Evolutionary conservation across 441 rosid species (phyloP), one percentile per base, ranked within the genome.

Genomic region (Pelargonium fulgidum): DNA sequence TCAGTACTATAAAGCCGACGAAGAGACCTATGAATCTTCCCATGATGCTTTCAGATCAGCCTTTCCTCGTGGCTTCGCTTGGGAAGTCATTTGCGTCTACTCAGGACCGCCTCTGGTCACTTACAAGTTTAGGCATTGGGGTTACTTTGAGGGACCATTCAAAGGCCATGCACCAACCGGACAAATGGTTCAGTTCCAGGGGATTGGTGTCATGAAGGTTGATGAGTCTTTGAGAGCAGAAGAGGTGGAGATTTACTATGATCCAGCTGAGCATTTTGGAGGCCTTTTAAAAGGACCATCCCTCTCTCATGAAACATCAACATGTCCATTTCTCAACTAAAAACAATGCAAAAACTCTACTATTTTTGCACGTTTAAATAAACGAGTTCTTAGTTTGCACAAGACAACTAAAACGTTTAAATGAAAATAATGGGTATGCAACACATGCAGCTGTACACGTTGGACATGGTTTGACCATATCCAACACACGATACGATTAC

Each of bases 91-190:
- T 2, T n/a, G 33, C 22, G 96, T 87, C 19, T 85, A 83, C 68
- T 77, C 91, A 0, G 91, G 89, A 8, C 92, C 91, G 0, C 92
- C 94, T 1, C 50, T 72, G 14, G 84, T 87, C 64, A 67, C 85
- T 48, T 88, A 76, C 80, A 89, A 89, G 81, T 92, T 88, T 72
- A 81, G 94, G 83, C 98, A 92, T 58, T 92, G 96, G 96, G 98
- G 93, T 44, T 82, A 80, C 81, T 88, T 86, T 71, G 91, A 92
- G 78, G 97, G 96, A 7, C 86, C 84, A 64, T 89, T 77, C 67
- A 81, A 80, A 70, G 90, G 88, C 1, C 93, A 88, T 71, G 87
- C 86, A 68, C 91, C 94, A 19, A 85, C 87, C 0, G 90, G 90
- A 8, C 83, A 85, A 65, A 77, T 44, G 79, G 85, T 82, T 58